Evolutionary conservation across 345 rosid species (phyloP).

Genomic region (Syzygium grande): DNA sequence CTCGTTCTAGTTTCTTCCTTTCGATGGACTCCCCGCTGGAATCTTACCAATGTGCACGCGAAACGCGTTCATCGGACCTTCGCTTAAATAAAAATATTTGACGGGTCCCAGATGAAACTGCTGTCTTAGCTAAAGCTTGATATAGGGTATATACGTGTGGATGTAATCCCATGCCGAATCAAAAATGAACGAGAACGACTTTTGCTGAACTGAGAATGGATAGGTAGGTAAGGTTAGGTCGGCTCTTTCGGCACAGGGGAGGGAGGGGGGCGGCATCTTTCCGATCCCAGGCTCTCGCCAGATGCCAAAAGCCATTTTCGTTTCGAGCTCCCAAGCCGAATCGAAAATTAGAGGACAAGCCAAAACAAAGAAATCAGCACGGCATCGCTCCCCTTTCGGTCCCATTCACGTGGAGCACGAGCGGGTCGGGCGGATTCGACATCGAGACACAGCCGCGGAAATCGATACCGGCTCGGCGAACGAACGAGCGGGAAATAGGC

Average conservation of each 20-base stretch:
- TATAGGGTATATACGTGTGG: too few relatives aligned
- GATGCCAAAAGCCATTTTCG: background rate
- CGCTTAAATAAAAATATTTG: rapidly evolving
- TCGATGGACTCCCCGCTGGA: background rate
- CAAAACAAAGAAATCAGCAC: background rate
- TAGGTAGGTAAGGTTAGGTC: background rate
- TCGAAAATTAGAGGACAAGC: background rate
- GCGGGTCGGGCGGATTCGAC: too few relatives aligned
- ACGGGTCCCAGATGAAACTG: background rate
- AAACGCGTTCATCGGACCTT: background rate
- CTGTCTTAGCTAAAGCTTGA: background rate
- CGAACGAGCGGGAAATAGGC: too few relatives aligned
- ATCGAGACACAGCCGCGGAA: too few relatives aligned
- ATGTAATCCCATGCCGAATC: too few relatives aligned
- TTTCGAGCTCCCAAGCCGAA: background rate
- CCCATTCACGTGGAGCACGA: too few relatives aligned
- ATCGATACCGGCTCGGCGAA: too few relatives aligned
- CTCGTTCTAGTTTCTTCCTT: background rate
- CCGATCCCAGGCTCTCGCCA: background rate
- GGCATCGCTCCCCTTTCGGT: too few relatives aligned
- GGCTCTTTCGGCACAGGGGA: background rate
- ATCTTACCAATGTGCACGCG: background rate
- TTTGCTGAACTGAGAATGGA: background rate
- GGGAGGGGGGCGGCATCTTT: background rate
- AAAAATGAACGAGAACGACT: background rate